These are phyloP conservation scores for Elongisporangium prolatum DNA, from an alignment of 352 stramenopile species.

Conservation along the genomic window DNA sequence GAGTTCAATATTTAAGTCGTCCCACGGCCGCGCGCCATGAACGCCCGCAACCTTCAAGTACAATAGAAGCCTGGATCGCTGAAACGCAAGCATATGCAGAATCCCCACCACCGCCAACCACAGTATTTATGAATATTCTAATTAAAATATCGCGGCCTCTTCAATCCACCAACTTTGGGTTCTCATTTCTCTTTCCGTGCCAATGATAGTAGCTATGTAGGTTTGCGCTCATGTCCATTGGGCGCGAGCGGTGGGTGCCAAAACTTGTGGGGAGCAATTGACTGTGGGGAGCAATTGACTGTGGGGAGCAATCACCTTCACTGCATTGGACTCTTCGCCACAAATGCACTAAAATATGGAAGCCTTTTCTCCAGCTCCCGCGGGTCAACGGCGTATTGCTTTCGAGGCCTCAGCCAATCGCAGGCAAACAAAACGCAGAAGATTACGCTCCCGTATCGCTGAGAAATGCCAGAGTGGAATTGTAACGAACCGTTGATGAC, in stretches of 20 bases:
- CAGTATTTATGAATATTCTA: slow-evolving; percentile 11
- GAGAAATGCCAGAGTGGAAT: background rate
- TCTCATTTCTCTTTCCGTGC: background rate
- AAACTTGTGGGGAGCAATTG: background rate
- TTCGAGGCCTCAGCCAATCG: background rate
- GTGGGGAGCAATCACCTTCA: background rate
- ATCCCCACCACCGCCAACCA: background rate
- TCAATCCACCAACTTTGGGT: background rate
- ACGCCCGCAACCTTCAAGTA: background rate
- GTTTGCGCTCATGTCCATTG: background rate
- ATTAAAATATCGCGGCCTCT: background rate
- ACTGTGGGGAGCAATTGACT: background rate
- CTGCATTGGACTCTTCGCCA: background rate
- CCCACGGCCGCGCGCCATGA: background rate
- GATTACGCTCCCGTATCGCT: background rate
- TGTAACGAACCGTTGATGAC: background rate
- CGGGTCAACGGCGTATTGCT: background rate
- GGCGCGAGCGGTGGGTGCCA: no score
- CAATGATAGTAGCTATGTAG: background rate
- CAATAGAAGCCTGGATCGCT: slow-evolving; percentile 1
- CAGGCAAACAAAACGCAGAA: background rate
- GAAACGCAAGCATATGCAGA: background rate
- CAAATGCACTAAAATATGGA: background rate
- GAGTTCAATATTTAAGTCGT: slow-evolving; percentile 30
- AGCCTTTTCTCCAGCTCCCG: background rate